phyloP scores from a whole-genome alignment of 495 filamentous ascomycete genomes.

The Acidomyces sp. region DNA sequence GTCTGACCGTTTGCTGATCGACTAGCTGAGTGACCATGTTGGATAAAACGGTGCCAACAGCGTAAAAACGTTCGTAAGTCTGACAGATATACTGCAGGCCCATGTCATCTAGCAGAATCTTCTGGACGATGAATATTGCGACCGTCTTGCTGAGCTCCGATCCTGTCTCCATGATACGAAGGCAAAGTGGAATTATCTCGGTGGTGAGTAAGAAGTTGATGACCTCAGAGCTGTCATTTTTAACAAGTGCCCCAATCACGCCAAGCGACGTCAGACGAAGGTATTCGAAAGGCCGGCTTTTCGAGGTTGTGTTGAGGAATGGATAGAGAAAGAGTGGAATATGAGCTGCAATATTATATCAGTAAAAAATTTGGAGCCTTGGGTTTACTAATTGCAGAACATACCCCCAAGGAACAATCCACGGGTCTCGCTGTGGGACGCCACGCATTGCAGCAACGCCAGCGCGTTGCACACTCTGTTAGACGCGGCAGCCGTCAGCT shows the following conservation, averaged over 20 bases:
- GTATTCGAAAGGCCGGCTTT: conserved; percentile 96
- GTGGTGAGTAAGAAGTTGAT: conserved; percentile 98
- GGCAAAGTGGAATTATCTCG: conserved; percentile 95
- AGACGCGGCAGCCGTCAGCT: conserved; percentile 88
- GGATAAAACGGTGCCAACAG: conserved; percentile 90
- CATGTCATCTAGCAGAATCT: conserved; percentile 92
- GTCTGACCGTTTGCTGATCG: conserved; percentile 88
- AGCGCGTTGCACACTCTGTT: conserved; percentile 98
- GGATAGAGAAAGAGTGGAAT: conserved; percentile 97
- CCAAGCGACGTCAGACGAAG: conserved; percentile 94
- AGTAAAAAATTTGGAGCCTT: neutral
- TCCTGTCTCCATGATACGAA: conserved; percentile 98
- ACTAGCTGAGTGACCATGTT: conserved; percentile 98
- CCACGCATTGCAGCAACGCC: conserved; percentile 92
- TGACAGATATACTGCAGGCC: conserved; percentile 98
- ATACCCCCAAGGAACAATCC: conserved; percentile 83
- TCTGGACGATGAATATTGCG: conserved; percentile 99
- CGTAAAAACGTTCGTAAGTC: conserved; percentile 98
- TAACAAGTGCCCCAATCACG: conserved; percentile 93
- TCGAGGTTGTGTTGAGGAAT: conserved; percentile 97
- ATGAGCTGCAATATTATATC: conserved; percentile 50
- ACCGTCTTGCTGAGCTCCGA: conserved; percentile 98
- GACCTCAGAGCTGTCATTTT: conserved; percentile 97
- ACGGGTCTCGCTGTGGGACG: conserved; percentile 92
- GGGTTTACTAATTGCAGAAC: conserved; percentile 13